A percentile compares a stretch with the other conserved stretches of the same genome.
phyloP scores from a whole-genome alignment of 78 protist genomes.

The Ministeria vibrans region DNA sequence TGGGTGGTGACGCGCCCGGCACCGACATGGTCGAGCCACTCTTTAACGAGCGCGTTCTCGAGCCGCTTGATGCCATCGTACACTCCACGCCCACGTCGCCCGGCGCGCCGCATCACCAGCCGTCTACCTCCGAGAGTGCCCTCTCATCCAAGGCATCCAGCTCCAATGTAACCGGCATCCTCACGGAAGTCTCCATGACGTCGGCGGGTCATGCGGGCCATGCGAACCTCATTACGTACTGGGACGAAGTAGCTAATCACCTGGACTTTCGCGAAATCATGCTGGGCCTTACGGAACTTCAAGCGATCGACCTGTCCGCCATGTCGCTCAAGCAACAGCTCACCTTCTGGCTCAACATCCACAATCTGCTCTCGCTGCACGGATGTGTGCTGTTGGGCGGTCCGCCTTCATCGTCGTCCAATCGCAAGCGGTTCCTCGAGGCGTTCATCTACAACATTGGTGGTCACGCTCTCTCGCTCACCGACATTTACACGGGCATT shows the following conservation, averaged over 20 bases:
- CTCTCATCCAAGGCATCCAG: too few species aligned
- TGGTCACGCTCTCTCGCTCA: background rate
- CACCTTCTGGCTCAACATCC: background rate
- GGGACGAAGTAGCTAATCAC: background rate
- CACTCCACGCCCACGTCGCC: too few species aligned
- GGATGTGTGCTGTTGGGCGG: background rate
- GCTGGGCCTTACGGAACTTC: background rate
- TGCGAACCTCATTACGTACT: too few species aligned
- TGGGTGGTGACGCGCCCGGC: too few species aligned
- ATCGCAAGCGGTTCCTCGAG: background rate
- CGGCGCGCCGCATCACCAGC: too few species aligned
- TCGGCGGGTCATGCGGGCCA: too few species aligned
- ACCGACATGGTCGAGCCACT: too few species aligned
- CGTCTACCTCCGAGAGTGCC: too few species aligned
- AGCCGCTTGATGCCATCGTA: too few species aligned
- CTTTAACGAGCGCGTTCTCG: too few species aligned
- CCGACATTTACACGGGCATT: background rate
- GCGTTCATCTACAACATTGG: background rate
- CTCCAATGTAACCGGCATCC: too few species aligned
- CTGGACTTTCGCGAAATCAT: background rate
- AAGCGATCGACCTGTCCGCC: background rate
- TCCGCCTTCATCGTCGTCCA: background rate
- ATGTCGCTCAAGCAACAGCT: background rate
- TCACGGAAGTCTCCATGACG: too few species aligned
- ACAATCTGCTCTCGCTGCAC: background rate